Evolutionary conservation across 2,329 filamentous ascomycete species (phyloP).

Genomic region (Fusarium illudens): DNA sequence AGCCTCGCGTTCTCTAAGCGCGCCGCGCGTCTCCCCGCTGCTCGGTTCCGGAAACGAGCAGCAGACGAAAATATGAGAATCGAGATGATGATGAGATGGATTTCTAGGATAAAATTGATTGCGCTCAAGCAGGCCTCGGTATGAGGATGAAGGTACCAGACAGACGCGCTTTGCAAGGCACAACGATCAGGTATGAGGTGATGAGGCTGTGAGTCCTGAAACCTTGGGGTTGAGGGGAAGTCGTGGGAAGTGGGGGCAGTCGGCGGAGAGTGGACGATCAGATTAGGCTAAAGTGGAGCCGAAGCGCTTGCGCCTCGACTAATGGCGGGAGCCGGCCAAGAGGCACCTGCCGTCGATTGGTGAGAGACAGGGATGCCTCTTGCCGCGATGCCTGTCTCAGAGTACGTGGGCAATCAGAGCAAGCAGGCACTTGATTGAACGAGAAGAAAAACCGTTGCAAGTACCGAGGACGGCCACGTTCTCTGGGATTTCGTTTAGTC

Average conservation of each 20-base stretch:
- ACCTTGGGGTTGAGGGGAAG: slow-evolving; percentile 37
- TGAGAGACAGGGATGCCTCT: not conserved
- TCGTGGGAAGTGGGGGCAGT: slow-evolving; percentile 9
- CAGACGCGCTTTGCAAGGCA: not conserved
- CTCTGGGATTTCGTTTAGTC: not conserved
- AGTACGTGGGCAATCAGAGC: slow-evolving; percentile 1
- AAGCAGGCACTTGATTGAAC: slow-evolving; percentile 21
- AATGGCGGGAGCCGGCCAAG: slow-evolving; percentile 19
- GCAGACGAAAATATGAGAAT: not conserved
- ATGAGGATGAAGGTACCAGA: not conserved
- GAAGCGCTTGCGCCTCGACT: slow-evolving; percentile 15
- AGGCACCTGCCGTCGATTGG: not conserved
- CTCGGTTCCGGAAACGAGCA: not conserved
- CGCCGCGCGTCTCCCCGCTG: not conserved
- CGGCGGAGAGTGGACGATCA: not conserved
- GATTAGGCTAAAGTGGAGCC: slow-evolving; percentile 13
- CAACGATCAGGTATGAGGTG: slow-evolving; percentile 1
- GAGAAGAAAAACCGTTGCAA: slow-evolving; percentile 3
- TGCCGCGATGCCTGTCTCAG: not conserved
- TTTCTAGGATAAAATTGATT: too few relatives aligned
- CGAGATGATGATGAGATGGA: not conserved
- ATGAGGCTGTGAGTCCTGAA: slow-evolving; percentile 21
- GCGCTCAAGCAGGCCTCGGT: not conserved
- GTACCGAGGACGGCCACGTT: not conserved
- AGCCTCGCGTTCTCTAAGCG: not conserved